Percentiles rank a stretch among this genome's conserved stretches.
phyloP scores from a whole-genome alignment of 345 rosid species.

The Arabidopsis suecica region DNA sequence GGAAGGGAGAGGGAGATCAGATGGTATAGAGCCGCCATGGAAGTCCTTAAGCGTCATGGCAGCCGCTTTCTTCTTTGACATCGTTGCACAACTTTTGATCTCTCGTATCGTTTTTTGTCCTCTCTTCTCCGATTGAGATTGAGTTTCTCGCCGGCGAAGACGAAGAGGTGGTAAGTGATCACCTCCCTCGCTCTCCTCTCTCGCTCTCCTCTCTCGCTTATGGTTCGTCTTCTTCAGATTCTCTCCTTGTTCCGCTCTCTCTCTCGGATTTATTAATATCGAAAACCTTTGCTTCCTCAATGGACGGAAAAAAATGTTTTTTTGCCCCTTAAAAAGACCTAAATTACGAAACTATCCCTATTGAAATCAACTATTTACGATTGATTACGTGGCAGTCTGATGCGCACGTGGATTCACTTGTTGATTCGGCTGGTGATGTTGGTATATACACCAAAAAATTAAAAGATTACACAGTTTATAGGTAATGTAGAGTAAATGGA shows the following conservation, averaged over 20 bases:
- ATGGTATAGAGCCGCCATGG: slow-evolving; percentile 90
- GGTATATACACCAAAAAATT: too few species aligned
- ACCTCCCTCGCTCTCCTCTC: slow-evolving; percentile 24
- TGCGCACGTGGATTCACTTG: slow-evolving; percentile 20
- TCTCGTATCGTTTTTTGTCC: slow-evolving; percentile 10
- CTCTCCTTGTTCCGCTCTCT: slow-evolving; percentile 1
- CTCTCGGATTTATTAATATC: slow-evolving; percentile 35
- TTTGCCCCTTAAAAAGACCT: background rate
- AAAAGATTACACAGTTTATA: too few species aligned
- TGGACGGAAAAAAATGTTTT: slow-evolving; percentile 33
- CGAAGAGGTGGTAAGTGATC: slow-evolving; percentile 6
- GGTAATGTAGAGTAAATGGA: too few species aligned
- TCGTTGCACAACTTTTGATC: slow-evolving; percentile 36
- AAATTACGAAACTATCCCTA: slow-evolving; percentile 29
- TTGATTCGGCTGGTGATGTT: slow-evolving; percentile 23
- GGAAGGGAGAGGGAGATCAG: slow-evolving; percentile 88
- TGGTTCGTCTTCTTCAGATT: slow-evolving; percentile 22
- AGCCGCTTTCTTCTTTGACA: slow-evolving; percentile 82
- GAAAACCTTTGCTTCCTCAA: slow-evolving; percentile 30
- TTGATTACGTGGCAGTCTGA: slow-evolving; percentile 38
- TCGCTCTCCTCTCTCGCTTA: slow-evolving; percentile 23
- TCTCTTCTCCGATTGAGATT: slow-evolving; percentile 42
- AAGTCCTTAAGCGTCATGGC: slow-evolving; percentile 93
- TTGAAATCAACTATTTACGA: background rate
- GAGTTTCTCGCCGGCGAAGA: slow-evolving; percentile 32